phyloP scores from a whole-genome alignment of 1,284 basidiomycete species.

The Boletus smithii region DNA sequence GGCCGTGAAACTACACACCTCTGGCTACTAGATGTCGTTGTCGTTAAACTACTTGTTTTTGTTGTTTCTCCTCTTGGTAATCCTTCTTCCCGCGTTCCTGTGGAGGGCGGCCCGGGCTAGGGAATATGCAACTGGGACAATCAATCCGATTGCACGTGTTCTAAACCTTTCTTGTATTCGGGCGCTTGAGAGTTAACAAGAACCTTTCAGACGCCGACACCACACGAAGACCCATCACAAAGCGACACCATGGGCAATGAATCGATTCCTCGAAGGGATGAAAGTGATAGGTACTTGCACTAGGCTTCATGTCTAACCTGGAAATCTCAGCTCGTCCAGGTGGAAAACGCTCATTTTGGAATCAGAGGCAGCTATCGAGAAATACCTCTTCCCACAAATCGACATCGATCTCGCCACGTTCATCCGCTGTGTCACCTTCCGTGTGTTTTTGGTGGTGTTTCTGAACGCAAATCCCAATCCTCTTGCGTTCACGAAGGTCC shows the following conservation, averaged over 20 bases:
- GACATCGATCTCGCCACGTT: conserved; percentile 37
- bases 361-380: conserved; percentile 29
- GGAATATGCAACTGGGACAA: background rate
- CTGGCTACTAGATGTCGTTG: conserved; percentile 12
- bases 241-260: conserved; percentile 36
- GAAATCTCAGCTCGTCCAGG: conserved; percentile 27
- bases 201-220: conserved; percentile 8
- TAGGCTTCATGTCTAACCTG: conserved; percentile 5
- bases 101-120: conserved; percentile 3
- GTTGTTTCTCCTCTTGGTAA: conserved; percentile 16
- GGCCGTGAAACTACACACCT: conserved; percentile 1
- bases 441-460: conserved; percentile 40
- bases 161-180: background rate
- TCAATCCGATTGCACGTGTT: conserved; percentile 20
- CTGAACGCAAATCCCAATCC: conserved; percentile 35
- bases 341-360: conserved; percentile 28
- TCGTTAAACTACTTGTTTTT: conserved; percentile 15
- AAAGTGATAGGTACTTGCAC: conserved; percentile 31
- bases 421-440: conserved; percentile 44
- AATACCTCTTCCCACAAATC: conserved; percentile 10
- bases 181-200: conserved; percentile 12
- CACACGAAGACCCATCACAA: no score
- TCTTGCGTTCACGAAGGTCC: conserved; percentile 34
- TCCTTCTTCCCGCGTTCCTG: background rate
- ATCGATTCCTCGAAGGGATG: conserved; percentile 33